These are phyloP conservation scores for Auricularia sp. DNA, from an alignment of 768 basidiomycete species.

Conservation along the genomic window DNA sequence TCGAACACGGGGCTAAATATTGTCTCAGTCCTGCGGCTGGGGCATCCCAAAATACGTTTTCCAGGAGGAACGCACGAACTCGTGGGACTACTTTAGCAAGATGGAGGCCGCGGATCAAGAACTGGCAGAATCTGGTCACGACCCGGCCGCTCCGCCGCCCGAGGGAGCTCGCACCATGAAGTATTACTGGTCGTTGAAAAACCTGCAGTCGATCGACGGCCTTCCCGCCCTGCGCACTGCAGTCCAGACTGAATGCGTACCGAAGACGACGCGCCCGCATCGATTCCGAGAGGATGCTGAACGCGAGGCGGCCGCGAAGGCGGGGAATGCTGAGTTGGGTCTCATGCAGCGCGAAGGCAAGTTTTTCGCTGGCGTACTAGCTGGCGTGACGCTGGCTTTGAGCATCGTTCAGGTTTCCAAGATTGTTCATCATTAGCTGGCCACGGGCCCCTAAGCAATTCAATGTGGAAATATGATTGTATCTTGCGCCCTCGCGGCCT, in stretches of 20 bases:
- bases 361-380: too few species aligned
- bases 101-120: constrained; percentile 34
- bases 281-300: background rate
- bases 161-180: constrained; percentile 25
- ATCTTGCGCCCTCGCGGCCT: too few species aligned
- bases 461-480: too few species aligned
- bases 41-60: constrained; percentile 52
- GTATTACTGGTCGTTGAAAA: constrained; percentile 43
- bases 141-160: constrained; percentile 2
- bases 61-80: constrained; percentile 41
- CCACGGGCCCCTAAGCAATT: too few species aligned
- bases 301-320: background rate
- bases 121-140: constrained; percentile 8
- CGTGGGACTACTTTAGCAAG: constrained; percentile 34
- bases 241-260: background rate
- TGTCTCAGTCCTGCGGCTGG: constrained; percentile 56
- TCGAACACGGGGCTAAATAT: background rate
- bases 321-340: background rate
- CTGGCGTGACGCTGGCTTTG: too few species aligned
- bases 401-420: too few species aligned
- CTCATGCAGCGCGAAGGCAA: background rate
- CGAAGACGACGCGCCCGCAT: background rate
- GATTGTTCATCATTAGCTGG: too few species aligned
- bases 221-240: constrained; percentile 32
- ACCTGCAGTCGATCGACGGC: constrained; percentile 45